These are phyloP conservation scores for Scutellaria barbata DNA, from an alignment of 257 asterid species.

Conservation along the genomic window DNA sequence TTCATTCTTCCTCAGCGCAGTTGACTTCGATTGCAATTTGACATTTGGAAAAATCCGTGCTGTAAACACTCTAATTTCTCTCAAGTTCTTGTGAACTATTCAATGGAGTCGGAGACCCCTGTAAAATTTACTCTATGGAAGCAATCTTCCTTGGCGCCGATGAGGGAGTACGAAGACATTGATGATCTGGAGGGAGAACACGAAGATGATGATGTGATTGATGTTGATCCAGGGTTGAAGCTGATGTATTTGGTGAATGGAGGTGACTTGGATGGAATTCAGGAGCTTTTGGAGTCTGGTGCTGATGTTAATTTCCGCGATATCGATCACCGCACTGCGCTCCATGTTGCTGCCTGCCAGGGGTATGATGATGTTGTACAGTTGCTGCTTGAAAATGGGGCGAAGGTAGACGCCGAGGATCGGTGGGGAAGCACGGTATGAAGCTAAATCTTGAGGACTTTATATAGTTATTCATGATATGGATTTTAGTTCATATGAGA, in stretches of 20 bases:
- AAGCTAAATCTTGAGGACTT: neutral
- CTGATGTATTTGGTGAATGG: constrained; percentile 85
- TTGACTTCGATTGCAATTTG: constrained; percentile 11
- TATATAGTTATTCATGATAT: neutral
- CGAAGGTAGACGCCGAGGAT: constrained; percentile 65
- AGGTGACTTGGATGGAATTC: constrained; percentile 87
- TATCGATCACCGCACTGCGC: constrained; percentile 87
- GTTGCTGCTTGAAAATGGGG: constrained; percentile 65
- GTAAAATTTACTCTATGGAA: constrained; percentile 62
- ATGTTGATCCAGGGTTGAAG: constrained; percentile 75
- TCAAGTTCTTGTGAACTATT: neutral
- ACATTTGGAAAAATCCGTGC: constrained; percentile 12
- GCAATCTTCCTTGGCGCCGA: constrained; percentile 95
- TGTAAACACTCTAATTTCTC: neutral
- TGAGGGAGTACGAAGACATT: constrained; percentile 44
- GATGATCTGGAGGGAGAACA: constrained; percentile 52
- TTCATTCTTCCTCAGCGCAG: neutral
- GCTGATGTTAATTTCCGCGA: constrained; percentile 82
- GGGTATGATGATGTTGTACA: constrained; percentile 72
- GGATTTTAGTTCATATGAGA: constrained; percentile 4
- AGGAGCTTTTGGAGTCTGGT: constrained; percentile 69
- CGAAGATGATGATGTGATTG: constrained; percentile 57
- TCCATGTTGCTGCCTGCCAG: constrained; percentile 97
- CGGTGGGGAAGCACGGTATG: constrained; percentile 99
- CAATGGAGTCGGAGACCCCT: constrained; percentile 64